These are phyloP conservation scores for Phytophthora aleatoria DNA, from an alignment of 352 stramenopile species.

Conservation along the genomic window DNA sequence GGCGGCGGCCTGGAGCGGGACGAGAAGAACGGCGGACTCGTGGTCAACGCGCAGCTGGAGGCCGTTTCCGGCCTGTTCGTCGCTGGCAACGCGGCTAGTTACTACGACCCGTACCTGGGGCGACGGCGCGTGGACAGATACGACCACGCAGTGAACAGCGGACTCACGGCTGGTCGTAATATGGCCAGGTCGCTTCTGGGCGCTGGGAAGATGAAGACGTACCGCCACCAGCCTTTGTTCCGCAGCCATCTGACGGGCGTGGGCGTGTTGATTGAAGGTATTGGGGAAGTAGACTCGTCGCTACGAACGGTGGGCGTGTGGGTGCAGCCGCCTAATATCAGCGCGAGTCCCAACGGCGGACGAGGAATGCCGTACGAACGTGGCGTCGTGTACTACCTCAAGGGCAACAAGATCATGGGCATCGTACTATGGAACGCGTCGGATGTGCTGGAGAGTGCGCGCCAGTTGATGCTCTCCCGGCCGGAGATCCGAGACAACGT, in stretches of 20 bases:
- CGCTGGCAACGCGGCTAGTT: slow-evolving; percentile 89
- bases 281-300: slow-evolving; percentile 86
- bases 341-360: neutral
- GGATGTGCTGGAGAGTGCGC: slow-evolving; percentile 86
- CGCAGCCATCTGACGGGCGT: slow-evolving; percentile 76
- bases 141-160: slow-evolving; percentile 93
- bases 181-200: slow-evolving; percentile 70
- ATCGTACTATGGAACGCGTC: slow-evolving; percentile 91
- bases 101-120: slow-evolving; percentile 89
- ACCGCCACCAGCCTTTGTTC: slow-evolving; percentile 91
- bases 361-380: slow-evolving; percentile 58
- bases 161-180: slow-evolving; percentile 86
- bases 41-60: slow-evolving; percentile 91
- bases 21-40: slow-evolving; percentile 85
- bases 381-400: slow-evolving; percentile 92
- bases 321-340: slow-evolving; percentile 56
- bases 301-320: slow-evolving; percentile 83
- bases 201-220: slow-evolving; percentile 74
- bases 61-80: slow-evolving; percentile 90
- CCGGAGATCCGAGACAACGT: slow-evolving; percentile 77
- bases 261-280: slow-evolving; percentile 80
- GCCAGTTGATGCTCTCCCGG: slow-evolving; percentile 78
- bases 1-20: slow-evolving; percentile 84
- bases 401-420: slow-evolving; percentile 89
- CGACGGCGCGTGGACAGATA: slow-evolving; percentile 90